phyloP scores from a whole-genome alignment of 2,329 filamentous ascomycete genomes.

The Macrophomina pseudophaseolina region DNA sequence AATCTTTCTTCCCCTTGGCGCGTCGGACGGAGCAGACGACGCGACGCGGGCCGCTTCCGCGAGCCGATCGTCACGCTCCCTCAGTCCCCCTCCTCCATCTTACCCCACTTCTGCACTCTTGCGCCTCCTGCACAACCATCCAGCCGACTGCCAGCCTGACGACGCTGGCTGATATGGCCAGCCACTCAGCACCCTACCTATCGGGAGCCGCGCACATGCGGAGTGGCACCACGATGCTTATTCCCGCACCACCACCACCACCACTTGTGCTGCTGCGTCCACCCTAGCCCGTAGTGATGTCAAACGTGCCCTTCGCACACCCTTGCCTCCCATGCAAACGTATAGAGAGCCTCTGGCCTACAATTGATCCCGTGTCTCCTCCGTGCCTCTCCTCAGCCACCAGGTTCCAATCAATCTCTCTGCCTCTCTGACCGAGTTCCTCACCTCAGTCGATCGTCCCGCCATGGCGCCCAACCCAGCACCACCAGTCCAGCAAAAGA shows the following conservation, averaged over 20 bases:
- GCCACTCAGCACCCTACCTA: neutral
- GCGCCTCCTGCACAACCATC: constrained; percentile 18
- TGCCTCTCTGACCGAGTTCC: no score
- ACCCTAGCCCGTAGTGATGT: constrained; percentile 13
- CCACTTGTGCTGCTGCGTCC: constrained; percentile 16
- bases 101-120: constrained; percentile 34
- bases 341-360: neutral
- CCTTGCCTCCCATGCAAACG: neutral
- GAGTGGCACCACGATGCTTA: neutral
- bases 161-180: neutral
- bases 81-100: neutral
- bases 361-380: neutral
- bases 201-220: neutral
- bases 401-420: neutral
- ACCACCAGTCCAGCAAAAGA: constrained; percentile 35
- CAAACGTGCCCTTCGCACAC: neutral
- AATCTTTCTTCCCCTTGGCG: neutral
- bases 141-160: neutral
- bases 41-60: neutral
- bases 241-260: neutral
- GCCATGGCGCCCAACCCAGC: constrained; percentile 26
- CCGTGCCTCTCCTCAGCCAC: neutral
- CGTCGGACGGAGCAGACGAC: neutral
- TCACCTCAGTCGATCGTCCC: neutral
- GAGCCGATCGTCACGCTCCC: neutral